These are phyloP conservation scores for Ramaria rubella DNA, from an alignment of 768 basidiomycete species.

Conservation along the genomic window DNA sequence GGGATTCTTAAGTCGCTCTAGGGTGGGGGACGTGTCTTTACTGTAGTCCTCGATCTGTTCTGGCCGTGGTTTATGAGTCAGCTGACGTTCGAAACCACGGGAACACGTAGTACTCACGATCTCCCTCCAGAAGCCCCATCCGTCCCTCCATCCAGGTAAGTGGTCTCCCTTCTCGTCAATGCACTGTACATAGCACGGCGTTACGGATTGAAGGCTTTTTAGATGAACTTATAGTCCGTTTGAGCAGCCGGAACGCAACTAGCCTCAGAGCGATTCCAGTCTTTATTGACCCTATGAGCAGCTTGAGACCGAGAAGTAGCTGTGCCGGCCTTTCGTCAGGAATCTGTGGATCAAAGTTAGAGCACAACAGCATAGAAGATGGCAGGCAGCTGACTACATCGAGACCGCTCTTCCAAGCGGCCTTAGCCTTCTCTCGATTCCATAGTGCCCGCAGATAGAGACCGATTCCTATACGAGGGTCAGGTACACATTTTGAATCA, in stretches of 20 bases:
- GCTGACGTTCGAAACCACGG: too few species aligned
- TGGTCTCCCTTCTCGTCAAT: too few species aligned
- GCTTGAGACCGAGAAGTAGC: conserved; percentile 82
- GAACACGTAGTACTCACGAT: too few species aligned
- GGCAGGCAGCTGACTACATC: conserved; percentile 59
- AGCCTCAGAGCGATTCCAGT: conserved; percentile 51
- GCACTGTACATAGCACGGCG: too few species aligned
- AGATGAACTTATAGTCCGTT: conserved; percentile 60
- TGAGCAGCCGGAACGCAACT: too few species aligned
- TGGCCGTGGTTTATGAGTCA: too few species aligned
- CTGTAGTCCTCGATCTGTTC: too few species aligned
- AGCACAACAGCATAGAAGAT: not conserved
- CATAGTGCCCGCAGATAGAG: conserved; percentile 89
- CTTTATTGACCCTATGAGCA: conserved; percentile 81
- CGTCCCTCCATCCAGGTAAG: too few species aligned
- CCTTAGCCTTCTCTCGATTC: conserved; percentile 76
- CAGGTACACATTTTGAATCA: conserved; percentile 75
- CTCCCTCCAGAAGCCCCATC: too few species aligned
- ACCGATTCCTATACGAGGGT: conserved; percentile 94
- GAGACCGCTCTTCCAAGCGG: too few species aligned
- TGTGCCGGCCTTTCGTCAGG: conserved; percentile 72
- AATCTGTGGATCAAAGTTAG: conserved; percentile 41
- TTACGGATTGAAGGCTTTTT: conserved; percentile 71
- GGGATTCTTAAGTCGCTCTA: too few species aligned
- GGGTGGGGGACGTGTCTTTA: too few species aligned